Percentiles rank a stretch among this genome's conserved stretches.
Conservation (phyloP, 768 basidiomycete genomes). For the Fibroporia radiculosa region DNA sequence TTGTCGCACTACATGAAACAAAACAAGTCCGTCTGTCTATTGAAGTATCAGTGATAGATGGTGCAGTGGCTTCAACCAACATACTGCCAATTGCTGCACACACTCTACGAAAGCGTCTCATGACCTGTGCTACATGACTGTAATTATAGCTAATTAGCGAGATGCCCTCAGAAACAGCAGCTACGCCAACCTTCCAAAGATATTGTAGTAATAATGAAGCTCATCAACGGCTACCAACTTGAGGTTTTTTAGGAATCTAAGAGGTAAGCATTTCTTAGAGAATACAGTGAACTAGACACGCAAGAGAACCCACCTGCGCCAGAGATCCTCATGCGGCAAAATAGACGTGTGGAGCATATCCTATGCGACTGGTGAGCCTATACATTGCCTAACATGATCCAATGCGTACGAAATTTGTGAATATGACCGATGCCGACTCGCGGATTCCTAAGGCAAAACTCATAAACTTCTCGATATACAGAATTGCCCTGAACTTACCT, state of each 20-base stretch:
- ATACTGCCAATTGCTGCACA: conserved; percentile 73
- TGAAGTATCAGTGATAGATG: background rate
- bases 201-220: conserved; percentile 76
- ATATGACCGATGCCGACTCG: conserved; percentile 68
- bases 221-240: conserved; percentile 81
- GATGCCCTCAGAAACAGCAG: background rate
- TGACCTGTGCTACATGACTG: conserved; percentile 76
- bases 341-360: conserved; percentile 85
- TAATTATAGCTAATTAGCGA: background rate
- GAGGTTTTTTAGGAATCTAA: conserved; percentile 68
- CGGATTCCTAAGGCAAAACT: conserved; percentile 45
- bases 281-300: background rate
- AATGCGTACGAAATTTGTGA: conserved; percentile 76
- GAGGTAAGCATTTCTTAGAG: conserved; percentile 4
- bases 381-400: background rate
- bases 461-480: background rate
- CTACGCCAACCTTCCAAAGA: conserved; percentile 66
- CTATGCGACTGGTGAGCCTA: conserved; percentile 32
- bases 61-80: conserved; percentile 18
- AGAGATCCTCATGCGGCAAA: conserved; percentile 75
- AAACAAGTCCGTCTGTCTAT: conserved; percentile 53
- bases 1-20: conserved; percentile 85
- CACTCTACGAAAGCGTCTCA: conserved; percentile 68
- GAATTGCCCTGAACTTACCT: conserved; percentile 28
- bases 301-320: conserved; percentile 52